Percentiles rank a stretch among this genome's conserved stretches.
phyloP scores from a whole-genome alignment of 176 grass and related monocot genomes.

The Pharus latifolius region DNA sequence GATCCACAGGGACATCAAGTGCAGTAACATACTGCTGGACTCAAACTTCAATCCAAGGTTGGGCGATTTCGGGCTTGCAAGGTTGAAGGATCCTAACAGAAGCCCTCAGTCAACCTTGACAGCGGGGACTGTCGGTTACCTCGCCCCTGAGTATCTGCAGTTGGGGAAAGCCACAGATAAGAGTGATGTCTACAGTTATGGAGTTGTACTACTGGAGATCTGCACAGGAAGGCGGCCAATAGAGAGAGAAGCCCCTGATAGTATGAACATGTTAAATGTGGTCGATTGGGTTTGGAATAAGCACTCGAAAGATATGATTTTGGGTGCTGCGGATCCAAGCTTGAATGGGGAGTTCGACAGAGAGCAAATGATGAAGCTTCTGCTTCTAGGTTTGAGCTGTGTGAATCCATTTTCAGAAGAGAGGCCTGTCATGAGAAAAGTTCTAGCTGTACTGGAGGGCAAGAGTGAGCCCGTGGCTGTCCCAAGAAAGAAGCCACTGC shows the following conservation, averaged over 20 bases:
- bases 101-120: constrained; percentile 42
- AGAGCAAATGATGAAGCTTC: constrained; percentile 36
- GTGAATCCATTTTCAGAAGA: constrained; percentile 38
- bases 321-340: constrained; percentile 26
- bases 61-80: constrained; percentile 44
- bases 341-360: constrained; percentile 37
- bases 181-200: constrained; percentile 51
- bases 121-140: constrained; percentile 49
- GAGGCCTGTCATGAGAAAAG: constrained; percentile 39
- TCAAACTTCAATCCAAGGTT: constrained; percentile 22
- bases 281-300: constrained; percentile 48
- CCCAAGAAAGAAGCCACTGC: constrained; percentile 41
- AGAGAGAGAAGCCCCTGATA: constrained; percentile 10
- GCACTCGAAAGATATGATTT: constrained; percentile 27
- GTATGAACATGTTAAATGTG: constrained; percentile 36
- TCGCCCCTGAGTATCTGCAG: constrained; percentile 50
- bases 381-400: constrained; percentile 48
- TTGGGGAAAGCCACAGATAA: constrained; percentile 45
- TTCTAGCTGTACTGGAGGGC: constrained; percentile 29
- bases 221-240: constrained; percentile 38
- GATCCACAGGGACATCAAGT: constrained; percentile 59
- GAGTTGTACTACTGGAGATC: constrained; percentile 47
- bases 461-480: constrained; percentile 24
- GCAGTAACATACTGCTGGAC: constrained; percentile 44
- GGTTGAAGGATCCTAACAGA: constrained; percentile 29